A percentile compares a stretch with the other conserved stretches of the same genome.
Conservation (phyloP, 345 rosid genomes). For the Populus deltoides region DNA sequence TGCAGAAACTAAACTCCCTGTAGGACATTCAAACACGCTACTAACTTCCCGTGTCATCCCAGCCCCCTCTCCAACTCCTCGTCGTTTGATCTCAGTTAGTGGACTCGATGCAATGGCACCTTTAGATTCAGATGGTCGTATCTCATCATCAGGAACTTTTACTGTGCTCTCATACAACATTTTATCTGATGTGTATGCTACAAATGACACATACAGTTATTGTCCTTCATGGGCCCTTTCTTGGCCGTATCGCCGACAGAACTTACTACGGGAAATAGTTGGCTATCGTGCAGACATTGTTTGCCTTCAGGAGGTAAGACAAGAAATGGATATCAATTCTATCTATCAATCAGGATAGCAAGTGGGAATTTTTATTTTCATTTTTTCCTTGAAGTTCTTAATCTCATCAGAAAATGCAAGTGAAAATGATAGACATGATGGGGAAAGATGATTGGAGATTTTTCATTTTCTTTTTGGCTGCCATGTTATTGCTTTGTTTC, state of each 20-base stretch:
- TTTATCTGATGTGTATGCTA: constrained; percentile 72
- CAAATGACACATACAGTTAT: constrained; percentile 75
- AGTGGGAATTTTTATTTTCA: neutral
- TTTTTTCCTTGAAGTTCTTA: neutral
- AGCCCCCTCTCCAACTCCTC: constrained; percentile 92
- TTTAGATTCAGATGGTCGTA: constrained; percentile 64
- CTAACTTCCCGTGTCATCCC: constrained; percentile 95
- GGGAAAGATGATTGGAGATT: neutral
- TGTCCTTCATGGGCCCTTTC: constrained; percentile 99
- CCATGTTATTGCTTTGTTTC: neutral
- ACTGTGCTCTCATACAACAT: constrained; percentile 94
- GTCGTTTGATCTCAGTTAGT: constrained; percentile 69
- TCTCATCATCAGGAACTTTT: constrained; percentile 70
- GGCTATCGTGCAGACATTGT: constrained; percentile 93
- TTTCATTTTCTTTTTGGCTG: neutral
- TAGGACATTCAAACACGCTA: constrained; percentile 63
- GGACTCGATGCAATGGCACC: constrained; percentile 62
- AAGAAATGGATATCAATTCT: neutral
- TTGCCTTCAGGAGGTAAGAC: constrained; percentile 89
- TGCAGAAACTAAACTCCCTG: constrained; percentile 63
- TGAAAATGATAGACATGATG: neutral
- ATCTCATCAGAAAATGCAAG: neutral
- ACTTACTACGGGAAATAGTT: constrained; percentile 82
- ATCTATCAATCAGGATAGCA: neutral
- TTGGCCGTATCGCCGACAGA: constrained; percentile 95